phyloP scores from a whole-genome alignment of 805 yeast genomes.

The Metschnikowia anglica region DNA sequence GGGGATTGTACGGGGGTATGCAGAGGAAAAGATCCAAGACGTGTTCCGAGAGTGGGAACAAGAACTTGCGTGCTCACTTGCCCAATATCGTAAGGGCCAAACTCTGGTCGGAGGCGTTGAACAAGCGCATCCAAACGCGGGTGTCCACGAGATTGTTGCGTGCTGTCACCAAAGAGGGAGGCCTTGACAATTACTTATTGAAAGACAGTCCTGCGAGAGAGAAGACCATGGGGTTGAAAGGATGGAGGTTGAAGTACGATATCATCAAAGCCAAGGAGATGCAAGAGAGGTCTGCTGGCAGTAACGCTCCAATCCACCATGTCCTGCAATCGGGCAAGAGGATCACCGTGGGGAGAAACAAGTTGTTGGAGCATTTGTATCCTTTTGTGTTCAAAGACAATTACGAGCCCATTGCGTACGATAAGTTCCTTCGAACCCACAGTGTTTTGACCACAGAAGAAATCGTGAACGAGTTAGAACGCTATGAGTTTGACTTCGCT shows the following conservation, averaged over 20 bases:
- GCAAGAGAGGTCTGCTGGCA: constrained; percentile 36
- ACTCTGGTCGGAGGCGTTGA: constrained; percentile 81
- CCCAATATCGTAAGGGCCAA: constrained; percentile 78
- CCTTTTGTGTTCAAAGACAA: constrained; percentile 47
- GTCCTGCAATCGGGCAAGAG: constrained; percentile 42
- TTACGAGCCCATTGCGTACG: constrained; percentile 46
- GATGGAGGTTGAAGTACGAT: constrained; percentile 85
- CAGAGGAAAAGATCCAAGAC: constrained; percentile 74
- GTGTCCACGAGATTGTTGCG: constrained; percentile 79
- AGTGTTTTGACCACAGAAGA: constrained; percentile 47
- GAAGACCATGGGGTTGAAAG: constrained; percentile 88
- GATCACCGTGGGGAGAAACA: constrained; percentile 64
- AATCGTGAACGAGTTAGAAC: constrained; percentile 50
- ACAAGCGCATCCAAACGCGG: constrained; percentile 53
- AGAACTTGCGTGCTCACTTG: constrained; percentile 68
- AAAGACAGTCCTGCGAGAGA: constrained; percentile 88
- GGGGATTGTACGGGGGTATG: constrained; percentile 89
- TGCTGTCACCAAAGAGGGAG: constrained; percentile 92
- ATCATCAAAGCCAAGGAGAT: constrained; percentile 51
- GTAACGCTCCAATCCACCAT: constrained; percentile 46
- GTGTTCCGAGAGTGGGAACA: constrained; percentile 74
- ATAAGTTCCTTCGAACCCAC: constrained; percentile 46
- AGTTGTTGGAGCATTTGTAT: constrained; percentile 54
- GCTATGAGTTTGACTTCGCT: constrained; percentile 40
- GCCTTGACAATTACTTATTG: constrained; percentile 81